A percentile compares a stretch with the other conserved stretches of the same genome.
Conservation (phyloP, 208 protist genomes). For the Porcisia deanei region DNA sequence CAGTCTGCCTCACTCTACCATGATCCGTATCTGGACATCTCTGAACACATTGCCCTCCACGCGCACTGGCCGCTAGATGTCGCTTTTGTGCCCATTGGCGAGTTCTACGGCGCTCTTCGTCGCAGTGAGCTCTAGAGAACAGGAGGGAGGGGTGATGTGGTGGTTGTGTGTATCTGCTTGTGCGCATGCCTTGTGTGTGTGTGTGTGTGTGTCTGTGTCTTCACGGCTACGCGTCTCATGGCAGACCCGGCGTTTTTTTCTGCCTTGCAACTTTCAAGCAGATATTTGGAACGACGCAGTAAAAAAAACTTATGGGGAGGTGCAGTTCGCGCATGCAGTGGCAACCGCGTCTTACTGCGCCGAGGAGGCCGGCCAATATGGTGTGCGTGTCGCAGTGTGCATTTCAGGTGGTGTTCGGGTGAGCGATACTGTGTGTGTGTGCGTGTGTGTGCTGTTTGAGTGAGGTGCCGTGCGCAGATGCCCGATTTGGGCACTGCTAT, state of each 20-base stretch:
- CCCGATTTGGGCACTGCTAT: too few relatives aligned
- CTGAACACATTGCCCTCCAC: conserved; percentile 62
- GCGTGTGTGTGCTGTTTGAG: too few relatives aligned
- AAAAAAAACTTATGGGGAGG: too few relatives aligned
- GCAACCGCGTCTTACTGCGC: too few relatives aligned
- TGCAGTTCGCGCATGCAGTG: too few relatives aligned
- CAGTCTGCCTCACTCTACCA: conserved; percentile 47
- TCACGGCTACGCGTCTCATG: not conserved
- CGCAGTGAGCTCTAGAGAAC: conserved; percentile 59
- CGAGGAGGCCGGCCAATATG: too few relatives aligned
- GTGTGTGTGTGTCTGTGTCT: not conserved
- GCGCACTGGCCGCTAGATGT: conserved; percentile 53
- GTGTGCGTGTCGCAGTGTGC: too few relatives aligned
- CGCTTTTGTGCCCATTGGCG: conserved; percentile 79
- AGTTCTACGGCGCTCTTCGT: conserved; percentile 72
- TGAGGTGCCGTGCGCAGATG: too few relatives aligned
- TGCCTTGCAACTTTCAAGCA: not conserved
- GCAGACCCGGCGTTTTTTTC: not conserved
- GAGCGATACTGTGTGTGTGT: too few relatives aligned
- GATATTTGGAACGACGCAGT: not conserved
- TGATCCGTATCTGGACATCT: conserved; percentile 82
- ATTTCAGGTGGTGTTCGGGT: too few relatives aligned
- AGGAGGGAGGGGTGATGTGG: not conserved
- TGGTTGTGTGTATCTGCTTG: not conserved
- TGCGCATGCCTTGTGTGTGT: not conserved